These are phyloP conservation scores for Oryza brachyantha DNA, from an alignment of 176 grass and related monocot genomes.

Conservation along the genomic window DNA sequence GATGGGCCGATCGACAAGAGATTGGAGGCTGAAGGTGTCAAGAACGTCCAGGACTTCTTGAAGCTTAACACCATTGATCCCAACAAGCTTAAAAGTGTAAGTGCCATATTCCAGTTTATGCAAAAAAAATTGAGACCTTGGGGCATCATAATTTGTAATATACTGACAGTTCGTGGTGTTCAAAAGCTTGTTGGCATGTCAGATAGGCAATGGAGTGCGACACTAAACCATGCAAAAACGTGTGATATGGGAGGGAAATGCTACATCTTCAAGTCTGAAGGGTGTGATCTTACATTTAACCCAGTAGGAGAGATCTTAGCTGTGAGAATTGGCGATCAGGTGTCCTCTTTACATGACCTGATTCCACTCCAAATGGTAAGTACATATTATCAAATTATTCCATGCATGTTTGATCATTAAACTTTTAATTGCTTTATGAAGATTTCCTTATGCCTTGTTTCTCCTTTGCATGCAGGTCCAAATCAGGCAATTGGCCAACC, in stretches of 20 bases:
- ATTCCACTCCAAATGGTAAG: conserved; percentile 29
- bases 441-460: neutral
- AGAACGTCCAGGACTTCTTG: conserved; percentile 61
- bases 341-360: neutral
- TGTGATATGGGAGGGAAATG: conserved; percentile 43
- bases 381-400: neutral
- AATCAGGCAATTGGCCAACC: conserved; percentile 18
- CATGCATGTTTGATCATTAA: neutral
- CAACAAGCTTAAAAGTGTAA: conserved; percentile 27
- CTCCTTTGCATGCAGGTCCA: conserved; percentile 17
- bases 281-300: conserved; percentile 29
- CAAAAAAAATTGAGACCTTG: neutral
- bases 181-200: conserved; percentile 47
- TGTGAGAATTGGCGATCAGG: neutral
- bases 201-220: conserved; percentile 24
- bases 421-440: neutral
- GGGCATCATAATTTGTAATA: neutral
- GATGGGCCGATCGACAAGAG: conserved; percentile 49
- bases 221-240: conserved; percentile 47
- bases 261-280: conserved; percentile 31
- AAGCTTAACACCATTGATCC: conserved; percentile 43
- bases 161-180: neutral
- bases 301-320: conserved; percentile 29
- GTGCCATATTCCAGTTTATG: neutral
- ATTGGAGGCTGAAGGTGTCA: conserved; percentile 42